A percentile compares a stretch with the other conserved stretches of the same genome.
Conservation (phyloP, 1,284 basidiomycete genomes). For the Fomitopsis betulina region DNA sequence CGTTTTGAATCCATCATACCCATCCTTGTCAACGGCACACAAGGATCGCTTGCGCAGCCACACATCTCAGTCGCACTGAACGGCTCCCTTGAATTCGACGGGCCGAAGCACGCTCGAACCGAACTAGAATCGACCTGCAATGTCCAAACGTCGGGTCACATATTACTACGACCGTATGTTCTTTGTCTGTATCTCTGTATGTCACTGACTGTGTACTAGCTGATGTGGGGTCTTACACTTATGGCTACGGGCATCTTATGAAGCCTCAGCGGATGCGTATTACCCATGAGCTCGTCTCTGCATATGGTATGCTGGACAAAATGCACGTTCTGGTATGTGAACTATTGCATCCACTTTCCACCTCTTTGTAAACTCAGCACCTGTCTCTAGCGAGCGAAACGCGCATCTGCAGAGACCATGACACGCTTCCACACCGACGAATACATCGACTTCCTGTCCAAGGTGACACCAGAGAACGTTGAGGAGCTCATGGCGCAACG, state of each 20-base stretch:
- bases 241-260: slow-evolving; percentile 89
- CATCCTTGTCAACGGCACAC: too few species aligned
- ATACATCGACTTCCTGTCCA: slow-evolving; percentile 88
- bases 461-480: slow-evolving; percentile 85
- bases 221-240: slow-evolving; percentile 81
- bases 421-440: slow-evolving; percentile 97
- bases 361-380: neutral
- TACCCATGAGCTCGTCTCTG: slow-evolving; percentile 88
- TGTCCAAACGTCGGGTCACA: slow-evolving; percentile 20
- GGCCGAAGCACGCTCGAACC: neutral
- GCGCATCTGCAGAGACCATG: slow-evolving; percentile 82
- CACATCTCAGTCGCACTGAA: too few species aligned
- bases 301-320: slow-evolving; percentile 86
- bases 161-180: slow-evolving; percentile 22
- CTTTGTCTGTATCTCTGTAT: too few species aligned
- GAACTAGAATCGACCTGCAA: neutral
- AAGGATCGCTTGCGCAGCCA: too few species aligned
- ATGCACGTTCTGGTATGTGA: slow-evolving; percentile 84
- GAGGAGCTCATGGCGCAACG: slow-evolving; percentile 83
- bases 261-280: slow-evolving; percentile 93
- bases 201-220: slow-evolving; percentile 32
- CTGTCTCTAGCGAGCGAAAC: slow-evolving; percentile 64
- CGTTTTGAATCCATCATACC: too few species aligned
- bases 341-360: too few species aligned
- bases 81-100: too few species aligned